phyloP scores from a whole-genome alignment of 768 basidiomycete genomes.

The Mycena rebaudengoi region DNA sequence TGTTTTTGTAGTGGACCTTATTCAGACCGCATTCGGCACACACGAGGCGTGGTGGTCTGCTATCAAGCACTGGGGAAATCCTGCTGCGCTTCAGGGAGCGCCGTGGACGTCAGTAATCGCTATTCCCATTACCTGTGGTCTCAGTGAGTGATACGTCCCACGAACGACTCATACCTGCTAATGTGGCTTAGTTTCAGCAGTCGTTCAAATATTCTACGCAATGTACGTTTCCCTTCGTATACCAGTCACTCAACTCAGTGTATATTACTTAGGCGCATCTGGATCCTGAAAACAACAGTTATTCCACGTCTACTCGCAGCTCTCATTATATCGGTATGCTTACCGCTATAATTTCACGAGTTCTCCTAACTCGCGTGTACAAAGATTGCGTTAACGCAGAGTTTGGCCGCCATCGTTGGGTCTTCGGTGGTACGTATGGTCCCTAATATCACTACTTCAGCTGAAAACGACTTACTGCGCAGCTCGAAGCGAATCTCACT shows the following conservation, averaged over 20 bases:
- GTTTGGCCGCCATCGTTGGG: background rate
- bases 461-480: no score
- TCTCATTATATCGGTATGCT: conserved; percentile 3
- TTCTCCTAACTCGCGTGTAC: background rate
- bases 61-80: conserved; percentile 10
- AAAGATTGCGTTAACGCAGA: conserved; percentile 1
- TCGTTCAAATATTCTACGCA: conserved; percentile 13
- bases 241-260: background rate
- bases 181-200: background rate
- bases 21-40: conserved; percentile 9
- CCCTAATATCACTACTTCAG: no score
- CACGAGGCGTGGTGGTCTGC: conserved; percentile 16
- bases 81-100: background rate
- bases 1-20: background rate
- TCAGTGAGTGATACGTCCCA: conserved; percentile 5
- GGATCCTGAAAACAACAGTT: background rate
- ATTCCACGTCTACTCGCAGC: background rate
- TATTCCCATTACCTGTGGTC: conserved; percentile 8
- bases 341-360: background rate
- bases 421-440: background rate
- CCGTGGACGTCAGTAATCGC: background rate
- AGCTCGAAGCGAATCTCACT: background rate
- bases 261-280: background rate
- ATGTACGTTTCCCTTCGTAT: background rate
- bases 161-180: background rate